Evolutionary conservation across 352 stramenopile genomes (phyloP).

Genomic region (Phytophthora nicotianae): DNA sequence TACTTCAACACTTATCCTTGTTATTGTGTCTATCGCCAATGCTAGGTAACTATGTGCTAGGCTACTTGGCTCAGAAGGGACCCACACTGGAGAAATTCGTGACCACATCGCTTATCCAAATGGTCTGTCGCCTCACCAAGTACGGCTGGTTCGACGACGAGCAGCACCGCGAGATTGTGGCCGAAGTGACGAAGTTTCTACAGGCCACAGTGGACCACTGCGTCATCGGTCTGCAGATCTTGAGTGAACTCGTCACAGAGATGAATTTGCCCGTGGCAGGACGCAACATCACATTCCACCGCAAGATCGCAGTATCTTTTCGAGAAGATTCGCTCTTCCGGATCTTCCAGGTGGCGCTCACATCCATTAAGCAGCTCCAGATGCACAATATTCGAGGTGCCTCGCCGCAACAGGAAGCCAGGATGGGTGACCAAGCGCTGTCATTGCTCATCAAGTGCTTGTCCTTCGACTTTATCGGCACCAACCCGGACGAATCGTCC

Average conservation of each 20-base stretch:
- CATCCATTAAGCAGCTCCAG: conserved; percentile 95
- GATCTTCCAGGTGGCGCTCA: conserved; percentile 97
- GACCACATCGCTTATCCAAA: conserved; percentile 94
- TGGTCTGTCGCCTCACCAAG: conserved; percentile 98
- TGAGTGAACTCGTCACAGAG: conserved; percentile 98
- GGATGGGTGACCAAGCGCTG: conserved; percentile 94
- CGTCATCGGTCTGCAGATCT: conserved; percentile 97
- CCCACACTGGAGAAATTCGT: conserved; percentile 95
- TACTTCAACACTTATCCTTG: conserved; percentile 38
- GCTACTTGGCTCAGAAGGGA: conserved; percentile 96
- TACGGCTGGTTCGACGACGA: conserved; percentile 99
- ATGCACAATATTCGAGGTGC: conserved; percentile 85
- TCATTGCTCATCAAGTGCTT: conserved; percentile 94
- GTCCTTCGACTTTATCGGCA: conserved; percentile 99
- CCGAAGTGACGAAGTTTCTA: conserved; percentile 98
- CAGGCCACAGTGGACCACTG: conserved; percentile 97
- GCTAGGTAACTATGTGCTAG: conserved; percentile 96
- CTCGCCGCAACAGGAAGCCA: conserved; percentile 88
- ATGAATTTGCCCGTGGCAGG: conserved; percentile 96
- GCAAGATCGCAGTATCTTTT: conserved; percentile 98
- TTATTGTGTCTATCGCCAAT: not conserved
- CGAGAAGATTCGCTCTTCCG: conserved; percentile 95
- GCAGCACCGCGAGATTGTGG: conserved; percentile 95
- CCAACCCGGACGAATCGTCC: conserved; percentile 97
- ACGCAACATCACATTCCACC: conserved; percentile 96